A percentile compares a stretch with the other conserved stretches of the same genome.
phyloP scores from a whole-genome alignment of 768 basidiomycete species.

The Baorangia bicolor region DNA sequence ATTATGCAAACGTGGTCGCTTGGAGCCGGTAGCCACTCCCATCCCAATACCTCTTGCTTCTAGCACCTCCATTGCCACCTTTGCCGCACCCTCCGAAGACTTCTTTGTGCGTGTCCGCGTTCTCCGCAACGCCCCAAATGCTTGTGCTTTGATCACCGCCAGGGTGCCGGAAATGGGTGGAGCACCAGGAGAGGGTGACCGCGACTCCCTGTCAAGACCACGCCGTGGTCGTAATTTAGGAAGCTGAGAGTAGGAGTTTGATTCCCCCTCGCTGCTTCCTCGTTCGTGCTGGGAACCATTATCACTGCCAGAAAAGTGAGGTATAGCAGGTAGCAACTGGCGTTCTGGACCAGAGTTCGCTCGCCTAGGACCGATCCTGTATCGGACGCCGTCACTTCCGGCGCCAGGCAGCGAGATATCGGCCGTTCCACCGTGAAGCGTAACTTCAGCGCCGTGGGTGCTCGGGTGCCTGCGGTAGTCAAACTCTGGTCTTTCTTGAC shows the following conservation, averaged over 20 bases:
- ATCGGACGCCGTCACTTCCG: slow-evolving; percentile 56
- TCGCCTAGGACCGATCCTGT: slow-evolving; percentile 52
- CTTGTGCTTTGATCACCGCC: slow-evolving; percentile 88
- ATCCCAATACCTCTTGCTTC: slow-evolving; percentile 73
- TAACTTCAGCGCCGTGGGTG: slow-evolving; percentile 57
- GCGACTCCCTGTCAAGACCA: slow-evolving; percentile 44
- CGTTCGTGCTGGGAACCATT: slow-evolving; percentile 51
- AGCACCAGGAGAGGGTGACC: slow-evolving; percentile 46
- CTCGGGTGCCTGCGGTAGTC: slow-evolving; percentile 61
- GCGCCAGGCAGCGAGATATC: slow-evolving; percentile 60
- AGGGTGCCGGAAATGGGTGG: slow-evolving; percentile 72
- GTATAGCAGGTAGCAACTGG: slow-evolving; percentile 44
- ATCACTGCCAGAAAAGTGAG: slow-evolving; percentile 51
- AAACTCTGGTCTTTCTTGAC: slow-evolving; percentile 61
- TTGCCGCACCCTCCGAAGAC: slow-evolving; percentile 66
- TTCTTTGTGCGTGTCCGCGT: slow-evolving; percentile 74
- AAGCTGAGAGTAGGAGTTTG: slow-evolving; percentile 39
- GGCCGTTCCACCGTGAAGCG: slow-evolving; percentile 71
- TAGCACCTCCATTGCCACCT: slow-evolving; percentile 77
- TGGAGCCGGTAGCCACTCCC: slow-evolving; percentile 39
- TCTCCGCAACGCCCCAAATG: slow-evolving; percentile 81
- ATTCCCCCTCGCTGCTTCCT: slow-evolving; percentile 58
- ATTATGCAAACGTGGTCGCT: slow-evolving; percentile 47
- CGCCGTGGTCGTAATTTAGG: slow-evolving; percentile 50
- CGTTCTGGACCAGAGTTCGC: slow-evolving; percentile 50